Evolutionary conservation across 768 basidiomycete genomes (phyloP).

Genomic region (Mycena floridula): DNA sequence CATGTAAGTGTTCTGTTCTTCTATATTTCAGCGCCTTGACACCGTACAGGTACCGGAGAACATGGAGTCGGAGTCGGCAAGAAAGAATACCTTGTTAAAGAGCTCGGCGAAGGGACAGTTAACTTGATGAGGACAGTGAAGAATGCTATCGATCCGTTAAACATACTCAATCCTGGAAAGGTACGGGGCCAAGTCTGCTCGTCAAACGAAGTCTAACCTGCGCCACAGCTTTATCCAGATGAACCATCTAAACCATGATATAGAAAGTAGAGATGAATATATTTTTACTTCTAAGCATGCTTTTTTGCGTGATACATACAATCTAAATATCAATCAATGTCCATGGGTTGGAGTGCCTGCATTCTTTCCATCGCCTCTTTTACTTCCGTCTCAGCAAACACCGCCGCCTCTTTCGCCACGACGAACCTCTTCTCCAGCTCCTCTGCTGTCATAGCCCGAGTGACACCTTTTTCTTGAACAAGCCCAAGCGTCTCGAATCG

Average conservation of each 20-base stretch:
- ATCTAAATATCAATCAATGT: too few species aligned
- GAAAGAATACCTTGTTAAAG: constrained; percentile 74
- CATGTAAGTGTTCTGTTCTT: constrained; percentile 40
- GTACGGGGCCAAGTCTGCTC: constrained; percentile 14
- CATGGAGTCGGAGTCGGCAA: constrained; percentile 88
- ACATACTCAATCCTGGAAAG: constrained; percentile 87
- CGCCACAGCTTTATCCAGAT: neutral
- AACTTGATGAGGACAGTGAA: constrained; percentile 86
- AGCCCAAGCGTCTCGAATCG: constrained; percentile 65
- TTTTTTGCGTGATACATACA: too few species aligned
- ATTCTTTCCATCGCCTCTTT: constrained; percentile 69
- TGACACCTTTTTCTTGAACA: constrained; percentile 39
- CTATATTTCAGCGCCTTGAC: neutral
- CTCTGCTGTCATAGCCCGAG: constrained; percentile 52
- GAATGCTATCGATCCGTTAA: constrained; percentile 67
- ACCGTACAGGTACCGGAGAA: constrained; percentile 69
- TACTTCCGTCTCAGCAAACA: constrained; percentile 69
- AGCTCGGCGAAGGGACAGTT: constrained; percentile 79
- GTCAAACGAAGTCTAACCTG: too few species aligned
- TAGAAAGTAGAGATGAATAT: too few species aligned
- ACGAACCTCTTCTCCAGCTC: constrained; percentile 72
- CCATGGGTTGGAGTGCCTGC: constrained; percentile 47
- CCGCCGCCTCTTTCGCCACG: constrained; percentile 65
- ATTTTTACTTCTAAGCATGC: too few species aligned
- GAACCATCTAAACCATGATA: too few species aligned